These are phyloP conservation scores for Lithospermum erythrorhizon DNA, from an alignment of 257 asterid species.

Conservation along the genomic window DNA sequence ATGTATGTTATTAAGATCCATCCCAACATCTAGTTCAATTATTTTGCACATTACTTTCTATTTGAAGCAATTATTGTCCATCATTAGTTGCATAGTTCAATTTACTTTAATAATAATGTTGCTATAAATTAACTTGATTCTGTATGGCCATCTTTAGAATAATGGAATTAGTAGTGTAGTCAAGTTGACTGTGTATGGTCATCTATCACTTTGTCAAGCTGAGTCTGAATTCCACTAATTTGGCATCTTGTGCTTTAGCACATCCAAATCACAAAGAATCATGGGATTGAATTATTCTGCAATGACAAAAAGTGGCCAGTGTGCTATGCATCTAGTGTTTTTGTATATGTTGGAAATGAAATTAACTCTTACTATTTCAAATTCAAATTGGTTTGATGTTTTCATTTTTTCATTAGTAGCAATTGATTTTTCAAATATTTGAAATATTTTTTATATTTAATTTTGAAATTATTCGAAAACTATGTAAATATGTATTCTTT, in stretches of 20 bases:
- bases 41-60: neutral
- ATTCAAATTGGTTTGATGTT: no score
- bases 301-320: neutral
- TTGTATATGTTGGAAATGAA: no score
- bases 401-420: no score
- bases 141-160: neutral
- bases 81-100: neutral
- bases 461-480: no score
- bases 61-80: neutral
- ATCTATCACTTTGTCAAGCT: conserved; percentile 11
- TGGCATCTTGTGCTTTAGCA: conserved; percentile 22
- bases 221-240: conserved; percentile 16
- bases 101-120: neutral
- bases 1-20: neutral
- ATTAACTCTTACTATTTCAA: no score
- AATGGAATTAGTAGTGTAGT: neutral
- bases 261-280: conserved; percentile 7
- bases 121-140: neutral
- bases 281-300: conserved; percentile 1
- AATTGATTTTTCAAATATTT: no score
- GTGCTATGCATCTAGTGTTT: neutral
- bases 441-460: no score
- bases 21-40: no score
- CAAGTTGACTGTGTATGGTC: conserved; percentile 19
- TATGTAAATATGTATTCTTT: no score